Evolutionary conservation across 2,329 filamentous ascomycete species (phyloP).

Genomic region (Pochonia chlamydosporia): DNA sequence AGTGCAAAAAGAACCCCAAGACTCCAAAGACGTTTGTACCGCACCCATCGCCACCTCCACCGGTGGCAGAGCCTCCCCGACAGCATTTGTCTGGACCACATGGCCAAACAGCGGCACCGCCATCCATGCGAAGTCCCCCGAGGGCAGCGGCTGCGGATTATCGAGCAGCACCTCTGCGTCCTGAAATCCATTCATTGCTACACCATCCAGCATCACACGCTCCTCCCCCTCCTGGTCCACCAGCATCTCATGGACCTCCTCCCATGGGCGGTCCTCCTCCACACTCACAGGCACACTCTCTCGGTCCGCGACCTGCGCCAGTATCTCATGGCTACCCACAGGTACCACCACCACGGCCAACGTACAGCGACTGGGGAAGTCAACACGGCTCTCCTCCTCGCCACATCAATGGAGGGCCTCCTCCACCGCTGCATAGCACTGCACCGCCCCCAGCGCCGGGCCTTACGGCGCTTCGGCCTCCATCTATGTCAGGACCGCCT

Average conservation of each 20-base stretch:
- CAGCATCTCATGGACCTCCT: conserved; percentile 15
- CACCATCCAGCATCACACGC: conserved; percentile 10
- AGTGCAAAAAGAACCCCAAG: conserved; percentile 56
- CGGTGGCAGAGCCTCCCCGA: conserved; percentile 14
- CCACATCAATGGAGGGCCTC: conserved; percentile 43
- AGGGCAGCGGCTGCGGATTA: conserved; percentile 17
- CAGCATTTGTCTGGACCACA: conserved; percentile 11
- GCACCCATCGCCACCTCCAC: conserved; percentile 13
- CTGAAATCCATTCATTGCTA: conserved; percentile 13
- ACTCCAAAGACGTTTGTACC: conserved; percentile 29
- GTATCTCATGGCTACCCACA: conserved; percentile 21
- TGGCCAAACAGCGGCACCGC: conserved; percentile 13
- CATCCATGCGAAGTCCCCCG: conserved; percentile 24
- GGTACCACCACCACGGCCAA: conserved; percentile 17
- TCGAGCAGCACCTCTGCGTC: conserved; percentile 15
- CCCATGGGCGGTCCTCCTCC: conserved; percentile 8
- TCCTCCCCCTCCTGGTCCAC: conserved; percentile 8
- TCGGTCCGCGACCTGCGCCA: conserved; percentile 19
- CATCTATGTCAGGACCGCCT: conserved; percentile 37
- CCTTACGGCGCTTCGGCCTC: conserved; percentile 43
- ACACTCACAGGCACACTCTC: conserved; percentile 17
- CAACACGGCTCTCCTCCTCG: conserved; percentile 42
- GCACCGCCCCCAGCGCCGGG: conserved; percentile 22
- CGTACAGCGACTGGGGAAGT: conserved; percentile 44
- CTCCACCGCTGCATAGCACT: conserved; percentile 25